phyloP scores from a whole-genome alignment of 1,139 yeast species.

The Diutina pseudorugosa region DNA sequence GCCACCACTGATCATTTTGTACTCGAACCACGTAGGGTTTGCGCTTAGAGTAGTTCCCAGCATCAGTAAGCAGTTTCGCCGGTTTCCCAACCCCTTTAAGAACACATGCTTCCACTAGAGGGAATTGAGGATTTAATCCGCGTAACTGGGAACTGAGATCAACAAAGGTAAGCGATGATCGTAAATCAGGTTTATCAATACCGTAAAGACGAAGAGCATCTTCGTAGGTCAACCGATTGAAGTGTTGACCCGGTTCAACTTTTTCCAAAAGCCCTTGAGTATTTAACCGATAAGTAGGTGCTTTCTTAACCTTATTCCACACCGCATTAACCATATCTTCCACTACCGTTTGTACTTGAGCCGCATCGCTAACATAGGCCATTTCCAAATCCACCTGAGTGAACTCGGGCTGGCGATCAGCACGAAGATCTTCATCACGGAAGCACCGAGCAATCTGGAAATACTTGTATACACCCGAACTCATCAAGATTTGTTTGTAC shows the following conservation, averaged over 20 bases:
- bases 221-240: constrained; percentile 33
- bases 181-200: constrained; percentile 87
- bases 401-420: constrained; percentile 95
- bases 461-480: constrained; percentile 78
- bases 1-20: neutral
- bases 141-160: constrained; percentile 34
- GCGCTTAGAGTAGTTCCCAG: neutral
- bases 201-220: constrained; percentile 72
- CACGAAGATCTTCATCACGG: constrained; percentile 88
- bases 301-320: constrained; percentile 37
- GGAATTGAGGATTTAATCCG: constrained; percentile 25
- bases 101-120: constrained; percentile 64
- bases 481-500: constrained; percentile 87
- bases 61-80: neutral
- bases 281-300: constrained; percentile 25
- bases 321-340: constrained; percentile 42
- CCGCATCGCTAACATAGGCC: constrained; percentile 63
- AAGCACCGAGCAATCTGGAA: constrained; percentile 91
- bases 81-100: constrained; percentile 28
- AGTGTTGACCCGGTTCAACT: constrained; percentile 6
- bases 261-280: constrained; percentile 14
- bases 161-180: constrained; percentile 44
- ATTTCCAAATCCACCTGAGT: constrained; percentile 93
- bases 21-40: neutral
- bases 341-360: constrained; percentile 53